These are phyloP conservation scores for Metschnikowia noctiluminum DNA, from an alignment of 805 yeast species.

Conservation along the genomic window DNA sequence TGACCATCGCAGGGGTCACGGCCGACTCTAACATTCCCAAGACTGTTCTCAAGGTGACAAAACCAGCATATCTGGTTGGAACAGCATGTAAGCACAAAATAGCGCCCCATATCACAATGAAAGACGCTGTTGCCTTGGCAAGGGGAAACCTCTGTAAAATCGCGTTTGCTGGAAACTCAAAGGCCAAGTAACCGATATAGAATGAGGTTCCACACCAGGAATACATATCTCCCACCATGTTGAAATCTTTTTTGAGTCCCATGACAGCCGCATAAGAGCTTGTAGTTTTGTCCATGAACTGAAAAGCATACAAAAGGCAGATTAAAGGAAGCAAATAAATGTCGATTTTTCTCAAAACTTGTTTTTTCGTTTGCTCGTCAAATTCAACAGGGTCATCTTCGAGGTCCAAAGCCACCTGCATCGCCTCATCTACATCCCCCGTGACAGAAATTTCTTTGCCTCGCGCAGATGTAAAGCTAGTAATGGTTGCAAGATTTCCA, in stretches of 20 bases:
- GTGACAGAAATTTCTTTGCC: slow-evolving; percentile 24
- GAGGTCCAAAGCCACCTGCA: slow-evolving; percentile 37
- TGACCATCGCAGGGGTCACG: slow-evolving; percentile 55
- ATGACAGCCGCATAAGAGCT: slow-evolving; percentile 61
- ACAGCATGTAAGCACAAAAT: slow-evolving; percentile 53
- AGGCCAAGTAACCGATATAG: slow-evolving; percentile 60
- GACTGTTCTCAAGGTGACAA: slow-evolving; percentile 46
- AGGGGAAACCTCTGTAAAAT: slow-evolving; percentile 56
- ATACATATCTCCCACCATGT: slow-evolving; percentile 40
- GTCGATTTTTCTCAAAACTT: slow-evolving; percentile 53
- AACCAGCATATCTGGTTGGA: slow-evolving; percentile 42
- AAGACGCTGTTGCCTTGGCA: slow-evolving; percentile 45
- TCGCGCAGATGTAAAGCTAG: slow-evolving; percentile 17
- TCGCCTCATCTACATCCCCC: slow-evolving; percentile 46
- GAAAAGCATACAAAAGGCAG: slow-evolving; percentile 53
- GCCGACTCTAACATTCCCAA: slow-evolving; percentile 52
- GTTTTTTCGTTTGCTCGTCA: slow-evolving; percentile 19
- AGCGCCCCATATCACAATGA: slow-evolving; percentile 61
- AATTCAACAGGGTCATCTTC: slow-evolving; percentile 18
- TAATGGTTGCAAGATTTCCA: slow-evolving; percentile 14
- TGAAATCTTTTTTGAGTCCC: slow-evolving; percentile 53
- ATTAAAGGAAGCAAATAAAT: slow-evolving; percentile 44
- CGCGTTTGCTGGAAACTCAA: slow-evolving; percentile 48
- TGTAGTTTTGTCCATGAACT: slow-evolving; percentile 58
- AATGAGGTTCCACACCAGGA: slow-evolving; percentile 52